Base-by-base conservation (phyloP, 805 yeast species). In the Limtongia smithiae region DNA sequence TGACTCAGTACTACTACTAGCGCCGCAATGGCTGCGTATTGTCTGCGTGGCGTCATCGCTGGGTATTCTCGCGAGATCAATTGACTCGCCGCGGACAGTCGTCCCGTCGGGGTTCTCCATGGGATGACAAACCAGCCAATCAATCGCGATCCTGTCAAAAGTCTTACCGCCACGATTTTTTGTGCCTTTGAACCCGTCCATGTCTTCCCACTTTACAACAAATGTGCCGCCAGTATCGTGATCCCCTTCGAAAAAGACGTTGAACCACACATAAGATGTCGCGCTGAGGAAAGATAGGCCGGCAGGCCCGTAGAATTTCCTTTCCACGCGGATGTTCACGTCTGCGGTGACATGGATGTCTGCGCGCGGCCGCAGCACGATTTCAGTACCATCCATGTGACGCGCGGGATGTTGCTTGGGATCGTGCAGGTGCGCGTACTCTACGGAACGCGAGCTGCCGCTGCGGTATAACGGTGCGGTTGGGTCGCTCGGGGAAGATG, bases 161-260 rank as follows among this genome's bases (percentile, higher is more conserved):
- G 76, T 57, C 52, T 71, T 69, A 3, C 68, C 47, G 0, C 89
- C 89, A 54, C 74, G 76, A 39, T 69, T 70, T n/a, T 62, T 60
- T 1, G 80, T 73, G 1, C 93, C 94, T 55, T 75, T 74, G 49
- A 72, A 73, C 0, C 95, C 94, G 65, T 85, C 94, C 58, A 83
- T 68, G 0, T 77, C 73, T 2, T 70, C 69, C 82, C 82, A 80
- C 34, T 53, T 37, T 21, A 55, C 51, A 11, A 47, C 35, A 34
- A 61, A 61, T 18, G 52, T 54, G 15, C 63, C 64, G 33, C 48
- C 46, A 28, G 58, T 49, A 38, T 62, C 56, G 12, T 55, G 50
- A 33, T 62, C 40, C 8, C 69, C 61, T 54, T 77, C 81, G 63
- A 75, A 72, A 49, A 64, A 68, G 1, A 70, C 41, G 50, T 77